Base-by-base conservation (phyloP, 2,329 filamentous ascomycete genomes). In the Coniochaeta sp. region DNA sequence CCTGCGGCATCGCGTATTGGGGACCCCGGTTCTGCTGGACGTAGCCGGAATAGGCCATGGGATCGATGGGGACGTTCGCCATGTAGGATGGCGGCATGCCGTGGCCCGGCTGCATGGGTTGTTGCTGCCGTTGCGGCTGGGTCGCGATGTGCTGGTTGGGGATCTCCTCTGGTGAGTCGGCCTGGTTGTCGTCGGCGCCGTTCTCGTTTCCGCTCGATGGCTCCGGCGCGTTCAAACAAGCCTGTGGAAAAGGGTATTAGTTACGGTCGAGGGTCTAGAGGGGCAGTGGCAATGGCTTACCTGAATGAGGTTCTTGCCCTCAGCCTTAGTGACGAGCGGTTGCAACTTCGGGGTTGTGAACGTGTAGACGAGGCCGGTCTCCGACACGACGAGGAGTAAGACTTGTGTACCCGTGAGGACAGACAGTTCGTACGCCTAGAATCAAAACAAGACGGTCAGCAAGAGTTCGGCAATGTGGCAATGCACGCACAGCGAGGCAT, bases 281-380 rank as follows among this genome's bases (percentile, higher is more conserved):
- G 45, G 48, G 51, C 38, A 14, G 28, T 22, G 16, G 67, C 49
- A 63, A 57, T 32, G 33, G 63, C 83, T 58, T 82, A 96, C 94
- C 85, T 99, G 94, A 61, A 99, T 97, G 59, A 99, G 77, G 70
- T 99, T 99, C 82, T 99, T 99, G 75, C 94, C 94, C 74, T 97
- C 94, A 16, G 94, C 87, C 77, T 97, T 97, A 57, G 94, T 99
- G 61, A 97, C 94, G 51, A 99, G 83, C 57, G 94, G 94, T 74
- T 97, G 94, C 52, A 99, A 84, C 78, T 99, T 99, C 18, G 94
- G 94, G 14, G 94, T 99, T 56, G 92, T 97, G 71, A 97, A 97
- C 54, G 92, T 97, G 73, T 97, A 97, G 63, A 97, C 92, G 30
- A 97, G 83, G 59, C 92, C 92, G 22, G 92, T 97, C 76, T 97